Evolutionary conservation across 495 filamentous ascomycete genomes (phyloP).

Genomic region (Echria macrotheca): DNA sequence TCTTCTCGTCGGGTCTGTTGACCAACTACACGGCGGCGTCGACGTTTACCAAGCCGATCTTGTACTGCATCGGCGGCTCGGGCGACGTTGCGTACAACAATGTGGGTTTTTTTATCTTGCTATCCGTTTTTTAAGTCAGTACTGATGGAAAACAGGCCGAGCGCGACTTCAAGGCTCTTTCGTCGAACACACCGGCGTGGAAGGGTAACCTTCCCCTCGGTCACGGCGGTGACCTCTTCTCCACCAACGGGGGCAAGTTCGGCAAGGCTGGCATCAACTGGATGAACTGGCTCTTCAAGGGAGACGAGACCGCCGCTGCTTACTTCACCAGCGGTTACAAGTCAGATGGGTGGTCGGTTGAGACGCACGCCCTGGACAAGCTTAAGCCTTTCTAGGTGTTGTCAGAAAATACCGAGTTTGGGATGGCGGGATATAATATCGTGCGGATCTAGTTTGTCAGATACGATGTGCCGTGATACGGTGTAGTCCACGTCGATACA

Average conservation of each 20-base stretch:
- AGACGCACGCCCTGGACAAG: conserved; percentile 6
- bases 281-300: conserved; percentile 11
- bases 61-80: conserved; percentile 21
- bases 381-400: conserved; percentile 9
- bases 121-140: not conserved
- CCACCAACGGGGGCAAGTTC: conserved; percentile 13
- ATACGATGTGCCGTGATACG: no score
- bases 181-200: conserved; percentile 6
- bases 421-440: no score
- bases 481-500: no score
- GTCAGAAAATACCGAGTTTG: no score
- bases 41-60: conserved; percentile 20
- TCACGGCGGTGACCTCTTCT: conserved; percentile 10
- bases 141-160: conserved; percentile 5
- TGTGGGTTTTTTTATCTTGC: conserved; percentile 11
- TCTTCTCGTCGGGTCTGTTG: conserved; percentile 23
- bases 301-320: conserved; percentile 4
- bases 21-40: conserved; percentile 11
- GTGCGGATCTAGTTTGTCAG: no score
- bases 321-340: conserved; percentile 9
- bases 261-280: conserved; percentile 2
- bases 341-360: conserved; percentile 10
- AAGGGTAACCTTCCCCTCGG: conserved; percentile 14
- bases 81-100: conserved; percentile 28
- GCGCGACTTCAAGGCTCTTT: conserved; percentile 11